Base-by-base conservation (phyloP, 257 asterid genomes). In the Nicotiana obtusifolia region DNA sequence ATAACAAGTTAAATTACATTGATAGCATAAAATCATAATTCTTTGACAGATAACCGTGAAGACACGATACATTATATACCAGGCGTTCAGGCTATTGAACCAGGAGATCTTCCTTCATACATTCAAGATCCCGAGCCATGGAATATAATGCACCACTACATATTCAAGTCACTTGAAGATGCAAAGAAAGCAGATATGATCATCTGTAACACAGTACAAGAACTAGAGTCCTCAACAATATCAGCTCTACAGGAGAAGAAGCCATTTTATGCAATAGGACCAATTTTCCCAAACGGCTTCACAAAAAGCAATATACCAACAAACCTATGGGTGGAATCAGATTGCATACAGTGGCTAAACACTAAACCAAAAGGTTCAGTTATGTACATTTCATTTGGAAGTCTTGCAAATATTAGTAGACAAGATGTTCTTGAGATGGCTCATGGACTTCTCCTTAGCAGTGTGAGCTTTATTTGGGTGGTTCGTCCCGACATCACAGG, bases 321-420 rank as follows among this genome's bases (percentile, higher is more conserved):
- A 4, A 81, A 81, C 76, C 82, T 84, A 19, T 75, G 84, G 82
- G 7, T 56, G 1, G 87, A 81, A 64, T 77, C 80, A 9, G 87
- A 81, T 35, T 17, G 67, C 61, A 54, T 15, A 7, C 17, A 31
- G 28, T 84, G 87, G 87, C 77, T 84, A 65, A 44, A 66, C 53
- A 5, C 69, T n/a, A 84, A 68, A n/a, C 59, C 80, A 30, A 47
- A 28, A 44, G 84, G 80, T 16, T 84, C 87, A 30, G 87, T 84
- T 59, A 49, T 84, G 62, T 84, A 84, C 53, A 81, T 84, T n/a
- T 84, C 87, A 10, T 84, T 84, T 31, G 87, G 87, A 5, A 84
- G 87, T 62, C 81, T 76, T 66, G 84, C 82, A 30, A 66, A 11
- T 14, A 22, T 33, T 75, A 67, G 52, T 37, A 66, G 75, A 66